Percentiles rank a stretch among this genome's conserved stretches.
phyloP scores from a whole-genome alignment of 495 filamentous ascomycete genomes.

The Symbiotaphrina buchneri region DNA sequence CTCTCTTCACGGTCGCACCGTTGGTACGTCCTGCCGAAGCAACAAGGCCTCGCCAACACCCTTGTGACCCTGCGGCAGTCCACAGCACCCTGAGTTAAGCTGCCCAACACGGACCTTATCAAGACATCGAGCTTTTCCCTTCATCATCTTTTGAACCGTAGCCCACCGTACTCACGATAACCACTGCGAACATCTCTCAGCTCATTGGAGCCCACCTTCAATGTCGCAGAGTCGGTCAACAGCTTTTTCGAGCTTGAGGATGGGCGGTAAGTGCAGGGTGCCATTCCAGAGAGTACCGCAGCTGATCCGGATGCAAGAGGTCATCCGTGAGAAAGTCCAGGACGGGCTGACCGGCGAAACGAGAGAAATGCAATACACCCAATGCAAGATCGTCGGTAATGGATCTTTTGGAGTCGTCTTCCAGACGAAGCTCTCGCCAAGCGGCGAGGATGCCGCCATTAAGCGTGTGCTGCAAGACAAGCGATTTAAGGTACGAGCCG shows the following conservation, averaged over 20 bases:
- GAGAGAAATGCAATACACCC: constrained; percentile 90
- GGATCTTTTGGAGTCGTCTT: constrained; percentile 98
- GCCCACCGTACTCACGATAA: constrained; percentile 10
- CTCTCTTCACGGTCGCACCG: too few species aligned
- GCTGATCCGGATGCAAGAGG: constrained; percentile 34
- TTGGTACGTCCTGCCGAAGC: too few species aligned
- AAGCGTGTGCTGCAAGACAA: constrained; percentile 98
- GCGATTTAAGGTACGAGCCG: constrained; percentile 68
- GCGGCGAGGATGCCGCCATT: constrained; percentile 93
- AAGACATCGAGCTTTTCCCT: constrained; percentile 14
- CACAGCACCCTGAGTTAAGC: neutral
- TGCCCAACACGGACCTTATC: constrained; percentile 31
- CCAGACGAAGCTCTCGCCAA: constrained; percentile 93
- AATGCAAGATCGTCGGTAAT: constrained; percentile 99
- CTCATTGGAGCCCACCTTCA: neutral
- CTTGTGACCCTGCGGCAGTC: too few species aligned
- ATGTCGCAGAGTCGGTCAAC: constrained; percentile 55
- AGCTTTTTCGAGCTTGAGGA: constrained; percentile 54
- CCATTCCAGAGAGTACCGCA: constrained; percentile 1
- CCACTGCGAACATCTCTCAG: constrained; percentile 4
- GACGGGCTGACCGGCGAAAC: constrained; percentile 93
- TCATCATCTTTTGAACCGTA: constrained; percentile 22
- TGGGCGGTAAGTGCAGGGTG: constrained; percentile 42
- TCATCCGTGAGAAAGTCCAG: constrained; percentile 96
- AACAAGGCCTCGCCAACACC: too few species aligned